Percentiles rank a stretch among this genome's conserved stretches.
These are phyloP conservation scores for Salix koriyanagi DNA, from an alignment of 345 rosid genomes.

Conservation along the genomic window DNA sequence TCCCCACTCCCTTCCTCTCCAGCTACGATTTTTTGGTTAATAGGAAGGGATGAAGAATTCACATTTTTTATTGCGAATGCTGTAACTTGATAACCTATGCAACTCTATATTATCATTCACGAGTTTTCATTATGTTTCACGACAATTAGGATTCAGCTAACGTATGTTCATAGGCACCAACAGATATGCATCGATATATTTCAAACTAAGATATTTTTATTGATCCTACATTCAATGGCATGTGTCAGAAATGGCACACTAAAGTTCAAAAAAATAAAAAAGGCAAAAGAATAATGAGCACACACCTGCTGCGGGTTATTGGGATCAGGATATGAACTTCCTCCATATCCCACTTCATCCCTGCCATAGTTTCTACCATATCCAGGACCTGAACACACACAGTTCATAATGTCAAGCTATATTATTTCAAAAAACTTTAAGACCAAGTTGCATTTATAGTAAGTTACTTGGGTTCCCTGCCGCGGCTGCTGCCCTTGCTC, in stretches of 20 bases:
- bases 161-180: neutral
- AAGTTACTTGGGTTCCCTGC: constrained; percentile 47
- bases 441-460: neutral
- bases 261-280: neutral
- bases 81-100: neutral
- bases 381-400: constrained; percentile 32
- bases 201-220: neutral
- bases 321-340: constrained; percentile 30
- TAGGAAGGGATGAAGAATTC: neutral
- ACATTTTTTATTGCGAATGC: neutral
- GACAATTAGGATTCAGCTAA: neutral
- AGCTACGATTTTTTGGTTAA: neutral
- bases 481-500: constrained; percentile 40
- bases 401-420: neutral
- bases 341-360: constrained; percentile 35
- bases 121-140: neutral
- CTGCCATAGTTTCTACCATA: constrained; percentile 43
- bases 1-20: neutral
- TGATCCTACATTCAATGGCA: neutral
- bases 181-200: neutral
- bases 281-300: neutral
- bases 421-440: neutral
- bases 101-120: neutral
- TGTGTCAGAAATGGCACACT: neutral
- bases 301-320: constrained; percentile 49